Evolutionary conservation across 352 stramenopile genomes (phyloP).

Genomic region (Pythium guiyangense): DNA sequence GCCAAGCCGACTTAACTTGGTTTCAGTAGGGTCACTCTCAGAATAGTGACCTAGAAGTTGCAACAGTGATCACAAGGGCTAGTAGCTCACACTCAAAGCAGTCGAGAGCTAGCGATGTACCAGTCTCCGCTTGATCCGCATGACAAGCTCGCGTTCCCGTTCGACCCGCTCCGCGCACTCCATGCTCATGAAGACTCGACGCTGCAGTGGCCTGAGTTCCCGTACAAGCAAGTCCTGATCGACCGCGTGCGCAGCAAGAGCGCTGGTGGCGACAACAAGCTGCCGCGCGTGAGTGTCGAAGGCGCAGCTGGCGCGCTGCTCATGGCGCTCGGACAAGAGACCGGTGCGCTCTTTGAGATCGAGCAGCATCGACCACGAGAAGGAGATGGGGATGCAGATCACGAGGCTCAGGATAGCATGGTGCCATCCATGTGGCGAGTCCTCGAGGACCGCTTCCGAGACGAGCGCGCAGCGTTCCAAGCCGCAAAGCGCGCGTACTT

Average conservation of each 20-base stretch:
- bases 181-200: constrained; percentile 40
- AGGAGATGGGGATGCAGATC: not conserved
- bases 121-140: constrained; percentile 33
- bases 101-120: constrained; percentile 49
- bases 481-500: constrained; percentile 43
- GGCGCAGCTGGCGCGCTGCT: constrained; percentile 49
- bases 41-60: too few relatives aligned
- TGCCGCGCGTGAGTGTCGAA: constrained; percentile 14
- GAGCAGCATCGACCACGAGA: constrained; percentile 22
- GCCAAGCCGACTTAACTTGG: too few relatives aligned
- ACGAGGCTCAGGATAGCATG: constrained; percentile 10
- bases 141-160: constrained; percentile 40
- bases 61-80: too few relatives aligned
- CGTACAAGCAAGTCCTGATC: constrained; percentile 65
- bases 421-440: not conserved
- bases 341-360: constrained; percentile 38
- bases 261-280: constrained; percentile 9
- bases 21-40: too few relatives aligned
- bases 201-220: constrained; percentile 56
- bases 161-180: constrained; percentile 43
- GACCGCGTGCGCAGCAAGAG: constrained; percentile 40
- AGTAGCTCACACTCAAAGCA: too few relatives aligned
- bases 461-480: constrained; percentile 44
- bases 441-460: constrained; percentile 34
- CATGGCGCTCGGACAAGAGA: constrained; percentile 35